Evolutionary conservation across 441 rosid genomes (phyloP), one percentile per base, ranked within the genome.

Genomic region (Isatis lusitanica): DNA sequence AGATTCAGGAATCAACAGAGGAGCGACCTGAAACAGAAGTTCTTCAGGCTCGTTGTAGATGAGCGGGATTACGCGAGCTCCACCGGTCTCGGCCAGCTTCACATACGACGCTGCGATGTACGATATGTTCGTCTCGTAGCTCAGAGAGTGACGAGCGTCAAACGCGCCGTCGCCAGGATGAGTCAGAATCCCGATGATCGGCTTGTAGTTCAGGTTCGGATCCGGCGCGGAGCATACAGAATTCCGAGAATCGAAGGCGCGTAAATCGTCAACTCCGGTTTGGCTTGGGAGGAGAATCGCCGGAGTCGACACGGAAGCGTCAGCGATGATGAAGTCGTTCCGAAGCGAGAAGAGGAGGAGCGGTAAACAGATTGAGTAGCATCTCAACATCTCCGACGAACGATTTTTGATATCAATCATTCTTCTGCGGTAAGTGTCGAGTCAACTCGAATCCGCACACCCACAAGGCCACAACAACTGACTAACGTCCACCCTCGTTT

Each of bases 111-210:
- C 93, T 0, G 97, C 90, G 24, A 94, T 86, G 69, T 82, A 86
- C n/a, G 97, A 88, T 9, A 83, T 80, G 53, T 74, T 74, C 0
- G 89, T 61, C 3, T 77, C 89, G 31, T 92, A 84, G 59, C 40
- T 90, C 47, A 94, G 28, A 26, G 28, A 26, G 28, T 26, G 28
- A 79, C 63, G 97, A 77, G 6, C 97, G 33, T 88, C 98, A 9
- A 92, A 85, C 2, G 97, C 97, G 40, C 97, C 97, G 11, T 91
- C 98, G 0, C 97, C 97, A 0, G 97, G 97, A 73, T 94, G 98
- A 39, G 81, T 87, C 3, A 94, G 68, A 17, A 94, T 90, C 9
- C 98, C 98, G 59, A 94, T 85, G 39, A 94, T 89, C 9, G 97
- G 93, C 26, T 84, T 82, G 74, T 83, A 87, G 31, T 94, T 90